phyloP scores from a whole-genome alignment of 2,329 filamentous ascomycete species.

The Cryphonectria japonica region DNA sequence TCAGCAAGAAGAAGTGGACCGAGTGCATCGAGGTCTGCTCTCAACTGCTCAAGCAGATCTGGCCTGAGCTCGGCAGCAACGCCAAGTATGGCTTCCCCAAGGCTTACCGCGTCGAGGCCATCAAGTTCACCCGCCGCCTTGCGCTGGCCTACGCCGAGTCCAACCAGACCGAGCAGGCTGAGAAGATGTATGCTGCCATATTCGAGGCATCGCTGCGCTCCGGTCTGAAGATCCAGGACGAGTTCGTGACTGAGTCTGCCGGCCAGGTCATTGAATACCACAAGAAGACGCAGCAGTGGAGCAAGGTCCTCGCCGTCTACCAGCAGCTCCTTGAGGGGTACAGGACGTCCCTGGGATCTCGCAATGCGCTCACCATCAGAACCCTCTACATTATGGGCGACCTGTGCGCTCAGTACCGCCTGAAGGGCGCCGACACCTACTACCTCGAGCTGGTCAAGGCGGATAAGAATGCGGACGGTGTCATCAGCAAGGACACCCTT shows the following conservation, averaged over 20 bases:
- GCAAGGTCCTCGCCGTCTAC: conserved; percentile 32
- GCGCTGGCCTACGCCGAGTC: conserved; percentile 29
- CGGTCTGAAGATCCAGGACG: conserved; percentile 31
- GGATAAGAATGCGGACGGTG: conserved; percentile 39
- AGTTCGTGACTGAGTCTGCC: conserved; percentile 31
- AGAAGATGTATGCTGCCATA: conserved; percentile 31
- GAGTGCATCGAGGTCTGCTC: conserved; percentile 28
- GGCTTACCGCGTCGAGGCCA: conserved; percentile 26
- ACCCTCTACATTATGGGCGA: conserved; percentile 31
- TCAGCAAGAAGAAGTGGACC: conserved; percentile 29
- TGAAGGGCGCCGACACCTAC: conserved; percentile 33
- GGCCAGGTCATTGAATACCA: conserved; percentile 31
- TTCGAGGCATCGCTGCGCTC: conserved; percentile 33
- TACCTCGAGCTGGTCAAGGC: conserved; percentile 34
- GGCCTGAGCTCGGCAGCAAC: conserved; percentile 29
- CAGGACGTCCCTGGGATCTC: conserved; percentile 28
- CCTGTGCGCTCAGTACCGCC: conserved; percentile 32
- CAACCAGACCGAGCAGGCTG: conserved; percentile 33
- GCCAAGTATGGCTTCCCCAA: conserved; percentile 30
- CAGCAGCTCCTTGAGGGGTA: conserved; percentile 31
- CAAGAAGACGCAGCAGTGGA: conserved; percentile 31
- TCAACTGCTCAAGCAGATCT: conserved; percentile 30
- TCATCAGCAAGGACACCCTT: conserved; percentile 44
- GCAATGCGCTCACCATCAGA: conserved; percentile 30
- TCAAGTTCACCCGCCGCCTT: conserved; percentile 30